phyloP scores from a whole-genome alignment of 768 basidiomycete genomes.

The Russula dissimulans region DNA sequence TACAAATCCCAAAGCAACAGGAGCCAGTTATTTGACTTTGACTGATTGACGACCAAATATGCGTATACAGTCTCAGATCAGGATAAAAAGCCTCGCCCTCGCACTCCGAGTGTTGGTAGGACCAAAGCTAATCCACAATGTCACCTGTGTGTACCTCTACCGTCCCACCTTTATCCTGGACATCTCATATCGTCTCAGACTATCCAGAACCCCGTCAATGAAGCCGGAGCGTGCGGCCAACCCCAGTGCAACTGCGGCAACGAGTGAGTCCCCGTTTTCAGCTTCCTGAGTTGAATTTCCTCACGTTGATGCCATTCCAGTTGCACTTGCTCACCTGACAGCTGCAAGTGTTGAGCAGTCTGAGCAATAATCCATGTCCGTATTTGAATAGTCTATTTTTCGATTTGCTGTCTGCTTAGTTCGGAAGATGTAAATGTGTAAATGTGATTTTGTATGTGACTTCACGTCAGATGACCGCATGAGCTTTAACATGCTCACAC shows the following conservation, averaged over 20 bases:
- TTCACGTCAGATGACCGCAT: neutral
- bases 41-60: neutral
- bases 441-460: no score
- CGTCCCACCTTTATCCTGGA: neutral
- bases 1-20: neutral
- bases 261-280: slow-evolving; percentile 27
- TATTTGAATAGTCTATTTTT: neutral
- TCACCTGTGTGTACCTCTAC: neutral
- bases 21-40: no score
- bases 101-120: no score
- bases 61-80: neutral
- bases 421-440: neutral
- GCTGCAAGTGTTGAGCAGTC: slow-evolving; percentile 52
- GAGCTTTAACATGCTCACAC: neutral
- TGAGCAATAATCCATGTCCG: no score
- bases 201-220: slow-evolving; percentile 30
- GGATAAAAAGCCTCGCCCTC: neutral
- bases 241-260: slow-evolving; percentile 43
- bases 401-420: neutral
- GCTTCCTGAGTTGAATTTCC: no score
- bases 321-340: slow-evolving; percentile 50
- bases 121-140: neutral
- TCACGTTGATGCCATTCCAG: slow-evolving; percentile 25
- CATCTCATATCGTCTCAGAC: neutral
- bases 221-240: slow-evolving; percentile 19